Percentiles rank a stretch among this genome's conserved stretches.
Evolutionary conservation across 2,329 filamentous ascomycete species (phyloP).

Genomic region (Xylariaceae sp.): DNA sequence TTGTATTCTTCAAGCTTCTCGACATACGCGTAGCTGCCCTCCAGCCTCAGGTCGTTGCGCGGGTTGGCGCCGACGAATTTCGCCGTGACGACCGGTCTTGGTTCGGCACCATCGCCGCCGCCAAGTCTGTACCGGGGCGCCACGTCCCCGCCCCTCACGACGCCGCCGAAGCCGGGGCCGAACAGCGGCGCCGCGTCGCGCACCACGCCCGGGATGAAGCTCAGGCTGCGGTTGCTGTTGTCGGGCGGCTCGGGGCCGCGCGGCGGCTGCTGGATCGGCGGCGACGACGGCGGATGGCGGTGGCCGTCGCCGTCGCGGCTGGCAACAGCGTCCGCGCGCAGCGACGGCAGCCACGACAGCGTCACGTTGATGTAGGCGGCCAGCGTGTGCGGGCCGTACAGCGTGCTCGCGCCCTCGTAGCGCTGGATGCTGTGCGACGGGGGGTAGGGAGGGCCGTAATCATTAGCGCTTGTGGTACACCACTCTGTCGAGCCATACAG

Average conservation of each 20-base stretch:
- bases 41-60: conserved; percentile 73
- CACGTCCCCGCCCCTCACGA: conserved; percentile 45
- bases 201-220: conserved; percentile 72
- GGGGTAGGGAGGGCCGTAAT: too few species aligned
- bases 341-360: conserved; percentile 58
- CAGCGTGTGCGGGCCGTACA: conserved; percentile 80
- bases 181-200: conserved; percentile 60
- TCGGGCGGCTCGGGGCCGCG: conserved; percentile 61
- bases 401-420: conserved; percentile 83
- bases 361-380: conserved; percentile 81
- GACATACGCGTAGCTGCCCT: conserved; percentile 68
- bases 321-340: too few species aligned
- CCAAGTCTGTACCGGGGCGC: conserved; percentile 46
- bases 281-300: too few species aligned
- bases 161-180: conserved; percentile 62
- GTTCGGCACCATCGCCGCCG: too few species aligned
- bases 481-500: too few species aligned
- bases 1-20: too few species aligned
- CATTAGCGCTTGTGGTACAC: too few species aligned
- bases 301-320: too few species aligned
- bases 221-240: conserved; percentile 66
- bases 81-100: conserved; percentile 53
- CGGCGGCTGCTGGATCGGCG: conserved; percentile 29
- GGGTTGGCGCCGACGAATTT: conserved; percentile 83
- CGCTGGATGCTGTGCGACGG: conserved; percentile 65